Percentiles rank a stretch among this genome's conserved stretches.
phyloP scores from a whole-genome alignment of 139 green algal species.

The Chlorella sp. region DNA sequence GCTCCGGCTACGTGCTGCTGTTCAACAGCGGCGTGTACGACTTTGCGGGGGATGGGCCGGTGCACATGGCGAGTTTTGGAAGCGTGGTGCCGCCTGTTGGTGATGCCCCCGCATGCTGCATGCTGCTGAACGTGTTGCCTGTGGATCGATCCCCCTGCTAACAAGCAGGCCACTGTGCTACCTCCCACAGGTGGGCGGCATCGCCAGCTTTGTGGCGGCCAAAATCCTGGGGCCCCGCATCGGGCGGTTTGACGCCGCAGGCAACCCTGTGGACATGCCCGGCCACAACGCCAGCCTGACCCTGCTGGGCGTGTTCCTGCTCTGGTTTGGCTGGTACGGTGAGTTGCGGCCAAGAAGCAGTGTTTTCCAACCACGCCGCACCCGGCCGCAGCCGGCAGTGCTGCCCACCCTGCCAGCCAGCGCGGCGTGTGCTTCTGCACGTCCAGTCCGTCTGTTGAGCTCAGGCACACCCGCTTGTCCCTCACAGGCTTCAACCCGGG shows the following conservation, averaged over 20 bases:
- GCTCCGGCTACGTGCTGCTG: constrained; percentile 29
- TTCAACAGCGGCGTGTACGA: constrained; percentile 55
- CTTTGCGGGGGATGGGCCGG: constrained; percentile 64
- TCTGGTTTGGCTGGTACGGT: constrained; percentile 95
- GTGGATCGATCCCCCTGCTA: not conserved
- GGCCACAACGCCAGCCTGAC: constrained; percentile 81
- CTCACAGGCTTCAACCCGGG: constrained; percentile 60
- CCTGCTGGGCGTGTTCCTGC: constrained; percentile 76
- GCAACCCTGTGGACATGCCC: constrained; percentile 78
- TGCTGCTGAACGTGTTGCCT: not conserved
- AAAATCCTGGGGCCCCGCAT: constrained; percentile 89
- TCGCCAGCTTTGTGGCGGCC: constrained; percentile 81
- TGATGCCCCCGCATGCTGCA: too few species aligned
- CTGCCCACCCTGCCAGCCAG: too few species aligned
- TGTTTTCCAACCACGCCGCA: not conserved
- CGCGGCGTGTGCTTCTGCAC: too few species aligned
- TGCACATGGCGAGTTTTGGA: constrained; percentile 65
- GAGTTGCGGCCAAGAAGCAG: not conserved
- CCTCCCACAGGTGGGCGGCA: constrained; percentile 66
- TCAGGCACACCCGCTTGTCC: too few species aligned
- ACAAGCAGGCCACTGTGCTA: not conserved
- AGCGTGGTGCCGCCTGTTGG: too few species aligned
- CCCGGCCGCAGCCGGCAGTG: too few species aligned
- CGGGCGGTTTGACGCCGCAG: constrained; percentile 90
- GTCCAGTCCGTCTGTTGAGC: too few species aligned